Evolutionary conservation across 179 eudicot species (phyloP), one percentile per base, ranked within the genome.

Genomic region (Silene vulgaris): DNA sequence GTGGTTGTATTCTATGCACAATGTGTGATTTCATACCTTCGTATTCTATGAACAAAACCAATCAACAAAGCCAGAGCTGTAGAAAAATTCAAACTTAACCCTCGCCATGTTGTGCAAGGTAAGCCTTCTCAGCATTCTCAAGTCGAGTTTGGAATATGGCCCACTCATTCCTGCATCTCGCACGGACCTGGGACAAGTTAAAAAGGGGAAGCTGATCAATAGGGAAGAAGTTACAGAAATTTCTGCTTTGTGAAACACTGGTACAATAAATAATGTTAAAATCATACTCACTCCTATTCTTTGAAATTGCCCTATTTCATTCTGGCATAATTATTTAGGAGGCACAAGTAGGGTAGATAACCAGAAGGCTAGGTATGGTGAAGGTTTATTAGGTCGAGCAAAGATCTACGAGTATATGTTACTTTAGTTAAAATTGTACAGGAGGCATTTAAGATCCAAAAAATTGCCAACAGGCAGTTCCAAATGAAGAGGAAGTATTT

Each of bases 131-230:
- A 71, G 97, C 97, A 61, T 76, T 79, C 1, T 89, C 89, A 72
- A 95, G 91, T 3, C 96, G 95, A 28, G 85, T 88, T 82, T 90
- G 96, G 72, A 95, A 92, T 80, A 80, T 79, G 17, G 87, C 87
- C 99, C 99, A 95, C 82, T 95, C 99, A 20, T 77, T 87, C 81
- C 84, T 95, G 87, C 99, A 92, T 81, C 97, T 88, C 67, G 87
- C 87, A 59, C 96, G 88, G 82, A 95, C 99, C 98, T 94, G 40
- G 69, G 13, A 78, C 28, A 77, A 14, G 73, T 62, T 21, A 60
- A 69, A 50, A 21, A 7, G 70, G 17, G 11, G n/a, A 66, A 40
- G 40, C n/a, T 16, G 4, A 20, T 11, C 4, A 73, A 8, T 52
- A 57, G 68, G 52, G 29, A 80, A 45, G 3, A 76, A 56, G 54